Conservation (phyloP, 305 asterid genomes). For the Fraxinus velutina region DNA sequence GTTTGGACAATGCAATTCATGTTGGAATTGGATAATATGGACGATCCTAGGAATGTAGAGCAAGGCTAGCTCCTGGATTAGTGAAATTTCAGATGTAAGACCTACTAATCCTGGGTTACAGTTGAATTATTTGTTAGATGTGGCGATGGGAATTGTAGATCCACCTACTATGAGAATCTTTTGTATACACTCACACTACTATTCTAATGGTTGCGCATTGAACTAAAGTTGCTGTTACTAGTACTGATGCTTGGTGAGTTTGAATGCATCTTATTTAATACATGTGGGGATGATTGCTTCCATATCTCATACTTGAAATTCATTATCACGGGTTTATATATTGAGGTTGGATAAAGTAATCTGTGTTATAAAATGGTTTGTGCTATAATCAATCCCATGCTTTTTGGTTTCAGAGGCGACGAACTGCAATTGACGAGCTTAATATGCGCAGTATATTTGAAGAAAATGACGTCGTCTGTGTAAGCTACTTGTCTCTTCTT, state of each 20-base stretch:
- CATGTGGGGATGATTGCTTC: neutral
- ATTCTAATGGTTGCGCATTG: neutral
- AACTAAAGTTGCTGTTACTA: neutral
- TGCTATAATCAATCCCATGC: neutral
- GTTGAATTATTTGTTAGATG: neutral
- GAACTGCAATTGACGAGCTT: conserved; percentile 91
- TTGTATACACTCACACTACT: neutral
- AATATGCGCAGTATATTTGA: conserved; percentile 91
- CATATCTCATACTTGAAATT: neutral
- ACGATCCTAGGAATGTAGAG: neutral
- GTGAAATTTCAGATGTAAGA: neutral
- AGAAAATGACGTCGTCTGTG: conserved; percentile 86
- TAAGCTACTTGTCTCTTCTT: conserved; percentile 39
- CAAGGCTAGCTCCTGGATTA: neutral
- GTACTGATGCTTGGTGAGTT: neutral
- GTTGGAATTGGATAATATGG: neutral
- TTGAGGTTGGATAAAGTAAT: neutral
- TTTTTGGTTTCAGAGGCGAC: conserved; percentile 61
- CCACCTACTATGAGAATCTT: neutral
- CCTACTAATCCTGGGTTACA: neutral
- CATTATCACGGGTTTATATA: neutral
- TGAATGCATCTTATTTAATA: neutral
- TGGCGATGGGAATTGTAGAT: neutral
- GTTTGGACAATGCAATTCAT: neutral
- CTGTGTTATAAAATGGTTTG: neutral